phyloP scores from a whole-genome alignment of 305 asterid species.

The Fraxinus angustifolia region DNA sequence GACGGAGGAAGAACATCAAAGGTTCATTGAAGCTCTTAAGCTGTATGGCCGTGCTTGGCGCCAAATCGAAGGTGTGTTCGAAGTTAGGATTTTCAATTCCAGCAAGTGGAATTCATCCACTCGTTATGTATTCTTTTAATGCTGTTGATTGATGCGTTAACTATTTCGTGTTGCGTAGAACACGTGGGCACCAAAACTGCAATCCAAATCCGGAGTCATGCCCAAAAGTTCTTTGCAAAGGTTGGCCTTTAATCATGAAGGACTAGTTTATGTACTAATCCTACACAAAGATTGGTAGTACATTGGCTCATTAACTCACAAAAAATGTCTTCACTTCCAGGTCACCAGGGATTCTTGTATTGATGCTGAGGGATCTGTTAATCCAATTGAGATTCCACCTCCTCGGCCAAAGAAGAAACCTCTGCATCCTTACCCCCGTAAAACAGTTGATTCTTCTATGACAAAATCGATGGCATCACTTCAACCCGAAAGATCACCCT shows the following conservation, averaged over 20 bases:
- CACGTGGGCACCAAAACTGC: constrained; percentile 83
- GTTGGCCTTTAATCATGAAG: constrained; percentile 22
- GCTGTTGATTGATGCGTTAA: neutral
- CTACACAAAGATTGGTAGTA: neutral
- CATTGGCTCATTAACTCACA: neutral
- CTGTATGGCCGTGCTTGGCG: constrained; percentile 88
- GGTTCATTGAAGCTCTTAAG: constrained; percentile 75
- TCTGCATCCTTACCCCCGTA: constrained; percentile 79
- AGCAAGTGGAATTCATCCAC: neutral
- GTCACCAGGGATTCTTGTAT: constrained; percentile 55
- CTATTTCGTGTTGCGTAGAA: constrained; percentile 36
- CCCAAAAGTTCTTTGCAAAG: constrained; percentile 83
- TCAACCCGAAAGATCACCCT: constrained; percentile 31
- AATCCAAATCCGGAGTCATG: constrained; percentile 88
- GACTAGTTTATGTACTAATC: neutral
- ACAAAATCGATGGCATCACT: constrained; percentile 17
- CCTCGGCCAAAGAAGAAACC: constrained; percentile 95
- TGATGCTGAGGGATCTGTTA: constrained; percentile 42
- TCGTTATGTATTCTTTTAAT: neutral
- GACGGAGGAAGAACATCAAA: constrained; percentile 78
- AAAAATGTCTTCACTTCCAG: constrained; percentile 19
- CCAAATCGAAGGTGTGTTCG: constrained; percentile 71
- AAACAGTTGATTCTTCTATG: constrained; percentile 32
- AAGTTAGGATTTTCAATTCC: constrained; percentile 24
- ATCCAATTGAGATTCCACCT: constrained; percentile 71